Base-by-base conservation (phyloP, 2,329 filamentous ascomycete species). In the Aureobasidium vineae region DNA sequence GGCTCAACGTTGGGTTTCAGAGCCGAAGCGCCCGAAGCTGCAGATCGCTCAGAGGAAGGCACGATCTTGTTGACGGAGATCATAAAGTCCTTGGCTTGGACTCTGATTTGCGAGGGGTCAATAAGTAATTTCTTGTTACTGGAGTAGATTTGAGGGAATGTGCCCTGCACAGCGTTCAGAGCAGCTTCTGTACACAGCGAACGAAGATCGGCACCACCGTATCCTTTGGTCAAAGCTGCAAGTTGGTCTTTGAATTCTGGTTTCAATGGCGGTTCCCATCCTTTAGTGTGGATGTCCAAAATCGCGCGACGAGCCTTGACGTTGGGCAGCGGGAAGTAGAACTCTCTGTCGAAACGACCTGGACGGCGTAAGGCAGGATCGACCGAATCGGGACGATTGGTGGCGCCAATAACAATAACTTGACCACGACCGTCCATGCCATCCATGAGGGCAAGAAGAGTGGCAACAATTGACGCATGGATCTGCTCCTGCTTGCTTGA, bases 401-500 rank as follows among this genome's bases (percentile, higher is more conserved):
- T 99, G n/a, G 95, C 95, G 70, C 95, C 95, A 73, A 99, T 98
- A 41, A 99, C 93, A 75, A 99, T 96, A 68, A 99, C 95, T 77
- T 99, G 95, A 36, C 94, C 94, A 75, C 93, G 89, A n/a, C 92
- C 93, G 74, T 97, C 94, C 93, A 97, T 97, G 69, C 93, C 93
- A 77, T 97, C 93, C 93, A 97, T 97, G 73, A 97, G 79, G 0
- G 93, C 93, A 68, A 97, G 82, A n/a, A 97, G 80, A 1, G 93
- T 97, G 1, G 93, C 96, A 16, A 97, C 94, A 70, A 99, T 99
- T 2, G 94, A 98, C 6, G 95, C 92, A 78, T 99, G 95, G 68
- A 98, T 98, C 78, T 99, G 95, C 76, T 99, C 95, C 79, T 98
- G 94, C 77, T 98, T 98, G 78, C 94, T 97, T 15, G 95, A 98